Evolutionary conservation across 2,329 filamentous ascomycete genomes (phyloP).

Genomic region (Xylariomycetidae sp.): DNA sequence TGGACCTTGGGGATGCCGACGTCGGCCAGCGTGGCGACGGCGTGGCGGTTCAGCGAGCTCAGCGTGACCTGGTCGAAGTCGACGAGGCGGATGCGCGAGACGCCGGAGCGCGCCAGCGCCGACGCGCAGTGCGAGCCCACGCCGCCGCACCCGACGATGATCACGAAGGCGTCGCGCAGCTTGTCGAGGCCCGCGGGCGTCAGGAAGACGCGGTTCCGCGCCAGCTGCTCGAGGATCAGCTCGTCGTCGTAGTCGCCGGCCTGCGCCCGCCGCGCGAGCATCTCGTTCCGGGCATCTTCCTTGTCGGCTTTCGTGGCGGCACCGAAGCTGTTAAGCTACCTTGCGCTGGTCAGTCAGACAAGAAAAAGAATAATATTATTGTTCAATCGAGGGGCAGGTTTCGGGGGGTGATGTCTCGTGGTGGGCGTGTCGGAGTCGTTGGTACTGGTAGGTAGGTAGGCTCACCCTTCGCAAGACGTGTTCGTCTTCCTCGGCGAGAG

Average conservation of each 20-base stretch:
- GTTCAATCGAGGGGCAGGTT: neutral
- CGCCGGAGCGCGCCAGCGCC: constrained; percentile 82
- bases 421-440: neutral
- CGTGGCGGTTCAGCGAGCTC: constrained; percentile 91
- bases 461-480: constrained; percentile 34
- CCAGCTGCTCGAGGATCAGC: constrained; percentile 89
- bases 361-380: neutral
- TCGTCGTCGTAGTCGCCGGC: constrained; percentile 66
- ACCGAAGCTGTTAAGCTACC: constrained; percentile 58
- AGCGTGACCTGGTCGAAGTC: constrained; percentile 98
- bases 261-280: constrained; percentile 55
- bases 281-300: constrained; percentile 57
- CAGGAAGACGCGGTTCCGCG: constrained; percentile 88
- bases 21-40: constrained; percentile 87
- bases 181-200: constrained; percentile 74
- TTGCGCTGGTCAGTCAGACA: constrained; percentile 17
- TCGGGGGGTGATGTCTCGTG: neutral
- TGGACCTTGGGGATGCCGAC: constrained; percentile 91
- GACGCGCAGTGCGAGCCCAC: constrained; percentile 90
- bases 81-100: constrained; percentile 80
- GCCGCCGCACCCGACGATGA: constrained; percentile 89
- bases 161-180: constrained; percentile 75
- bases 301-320: constrained; percentile 40
- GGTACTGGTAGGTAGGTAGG: neutral
- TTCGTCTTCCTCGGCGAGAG: constrained; percentile 26